Base-by-base conservation (phyloP, 1,284 basidiomycete species). In the Grifola frondosa region DNA sequence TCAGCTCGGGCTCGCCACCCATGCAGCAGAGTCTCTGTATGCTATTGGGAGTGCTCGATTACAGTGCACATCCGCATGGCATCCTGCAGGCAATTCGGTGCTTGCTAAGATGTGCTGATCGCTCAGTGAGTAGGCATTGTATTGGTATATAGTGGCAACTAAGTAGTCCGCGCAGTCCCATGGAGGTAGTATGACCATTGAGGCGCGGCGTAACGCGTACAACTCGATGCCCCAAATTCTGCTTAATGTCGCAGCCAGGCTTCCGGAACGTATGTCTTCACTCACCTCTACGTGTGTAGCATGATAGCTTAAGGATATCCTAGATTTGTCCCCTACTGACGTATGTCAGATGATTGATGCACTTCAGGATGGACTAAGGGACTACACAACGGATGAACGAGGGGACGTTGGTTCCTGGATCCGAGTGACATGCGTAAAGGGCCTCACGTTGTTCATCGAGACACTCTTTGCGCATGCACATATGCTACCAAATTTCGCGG, bases 351-450 rank as follows among this genome's bases (percentile, higher is more conserved):
- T 86, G 44, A 69, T 78, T 42, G 69, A 78, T 42, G 71, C 74
- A 17, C 59, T 89, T 33, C 64, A 86, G 16, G 60, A 58, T 11
- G 93, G 92, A 2, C 64, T 99, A 29, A 73, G 80, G 13, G 96
- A 99, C 69, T 98, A 98, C 60, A 86, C 91, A 2, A 84, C 81
- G 23, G 97, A 99, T 61, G 89, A 97, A 64, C 80, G 97, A 44
- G 97, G 97, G 5, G 97, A 99, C 60, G 90, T 99, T 19, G 97
- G 97, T 21, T 97, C 95, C 0, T 98, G 95, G 95, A 80, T 97
- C 22, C 86, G 97, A 37, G 75, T 88, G n/a, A 73, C 82, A 30
- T 83, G 82, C 59, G 71, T 91, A 49, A 73, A 74, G 37, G 82
- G 85, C 13, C 58, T 92, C 49, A 69, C 75, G 17, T 66, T 69